phyloP scores from a whole-genome alignment of 2,329 filamentous ascomycete species.

The Stromatinia cepivora region DNA sequence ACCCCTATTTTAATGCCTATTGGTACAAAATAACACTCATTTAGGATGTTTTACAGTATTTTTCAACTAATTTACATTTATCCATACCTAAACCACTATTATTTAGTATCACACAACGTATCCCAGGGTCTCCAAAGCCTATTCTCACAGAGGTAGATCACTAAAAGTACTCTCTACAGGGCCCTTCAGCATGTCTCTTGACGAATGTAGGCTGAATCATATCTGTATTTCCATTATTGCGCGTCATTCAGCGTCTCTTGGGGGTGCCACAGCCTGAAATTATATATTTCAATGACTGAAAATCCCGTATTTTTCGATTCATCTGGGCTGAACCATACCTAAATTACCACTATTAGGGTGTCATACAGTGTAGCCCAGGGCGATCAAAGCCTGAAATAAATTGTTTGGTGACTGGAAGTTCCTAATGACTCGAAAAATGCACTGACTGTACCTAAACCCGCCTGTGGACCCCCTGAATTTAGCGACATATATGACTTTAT shows the following conservation, averaged over 20 bases:
- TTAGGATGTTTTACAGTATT: not conserved
- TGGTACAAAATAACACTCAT: not conserved
- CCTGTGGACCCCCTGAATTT: too few relatives aligned
- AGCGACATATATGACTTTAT: not conserved
- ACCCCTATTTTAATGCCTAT: not conserved
- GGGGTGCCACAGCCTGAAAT: too few relatives aligned
- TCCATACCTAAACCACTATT: not conserved
- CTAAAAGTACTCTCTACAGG: not conserved
- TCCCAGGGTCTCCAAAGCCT: too few relatives aligned
- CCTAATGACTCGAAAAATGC: not conserved
- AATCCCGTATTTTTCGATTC: not conserved
- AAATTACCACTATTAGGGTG: not conserved
- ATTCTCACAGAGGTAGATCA: not conserved
- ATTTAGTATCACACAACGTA: not conserved
- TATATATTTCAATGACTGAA: not conserved
- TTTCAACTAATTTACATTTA: not conserved
- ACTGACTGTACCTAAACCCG: fast-evolving
- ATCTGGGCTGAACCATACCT: not conserved
- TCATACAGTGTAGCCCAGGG: not conserved
- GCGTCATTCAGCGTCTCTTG: fast-evolving
- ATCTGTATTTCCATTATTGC: fast-evolving
- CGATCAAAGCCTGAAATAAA: too few relatives aligned
- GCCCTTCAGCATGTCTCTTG: not conserved
- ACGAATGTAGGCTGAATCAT: not conserved
- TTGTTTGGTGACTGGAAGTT: not conserved